Conservation (phyloP, 257 asterid species). For the Lavandula angustifolia region DNA sequence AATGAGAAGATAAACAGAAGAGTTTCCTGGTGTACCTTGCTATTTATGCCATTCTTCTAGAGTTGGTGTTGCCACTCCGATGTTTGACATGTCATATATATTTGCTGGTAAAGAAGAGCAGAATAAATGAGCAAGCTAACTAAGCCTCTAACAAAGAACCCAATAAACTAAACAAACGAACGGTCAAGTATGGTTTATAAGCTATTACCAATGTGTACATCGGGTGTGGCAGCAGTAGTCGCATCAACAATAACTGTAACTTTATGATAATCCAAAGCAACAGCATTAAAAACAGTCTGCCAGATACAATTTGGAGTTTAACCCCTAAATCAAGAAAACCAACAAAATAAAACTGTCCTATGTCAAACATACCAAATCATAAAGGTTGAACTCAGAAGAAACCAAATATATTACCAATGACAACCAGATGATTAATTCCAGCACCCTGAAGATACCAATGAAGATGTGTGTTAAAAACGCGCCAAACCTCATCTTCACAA, state of each 20-base stretch:
- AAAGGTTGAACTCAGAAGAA: too few species aligned
- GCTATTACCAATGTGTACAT: conserved; percentile 54
- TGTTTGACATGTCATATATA: conserved; percentile 60
- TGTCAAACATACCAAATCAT: too few species aligned
- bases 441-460: conserved; percentile 70
- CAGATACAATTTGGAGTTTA: conserved; percentile 88
- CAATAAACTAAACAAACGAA: too few species aligned
- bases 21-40: too few species aligned
- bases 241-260: conserved; percentile 77
- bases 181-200: too few species aligned
- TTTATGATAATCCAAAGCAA: conserved; percentile 63
- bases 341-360: too few species aligned
- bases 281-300: conserved; percentile 88
- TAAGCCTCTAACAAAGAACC: not conserved
- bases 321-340: conserved; percentile 50
- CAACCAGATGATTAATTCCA: conserved; percentile 51
- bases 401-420: conserved; percentile 48
- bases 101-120: conserved; percentile 49
- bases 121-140: not conserved
- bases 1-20: too few species aligned
- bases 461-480: conserved; percentile 81
- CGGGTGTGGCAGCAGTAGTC: conserved; percentile 84
- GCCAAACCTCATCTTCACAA: conserved; percentile 79
- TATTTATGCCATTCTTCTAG: conserved; percentile 63
- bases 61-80: conserved; percentile 66